Evolutionary conservation across 2,329 filamentous ascomycete genomes (phyloP), one percentile per base, ranked within the genome.

Genomic region (Clonostachys rhizophaga): DNA sequence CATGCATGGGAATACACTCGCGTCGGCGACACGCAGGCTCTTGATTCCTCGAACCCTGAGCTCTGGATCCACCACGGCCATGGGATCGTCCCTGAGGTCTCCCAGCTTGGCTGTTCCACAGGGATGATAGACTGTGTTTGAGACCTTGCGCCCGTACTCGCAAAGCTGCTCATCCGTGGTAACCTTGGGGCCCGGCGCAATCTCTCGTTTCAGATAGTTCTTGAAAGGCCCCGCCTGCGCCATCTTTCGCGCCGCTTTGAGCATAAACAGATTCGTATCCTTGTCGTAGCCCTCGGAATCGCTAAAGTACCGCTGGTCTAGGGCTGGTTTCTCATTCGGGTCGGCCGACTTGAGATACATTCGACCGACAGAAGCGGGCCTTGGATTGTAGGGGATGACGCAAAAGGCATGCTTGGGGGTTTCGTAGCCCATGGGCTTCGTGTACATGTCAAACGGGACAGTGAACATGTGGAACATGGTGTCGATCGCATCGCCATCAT

Each of bases 381-480:
- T 87, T 34, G 88, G 89, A 58, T 94, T 92, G 71, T 94, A 94
- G 58, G 89, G 89, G 14, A 89, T 94, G 85, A 94, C 92, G 79
- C 89, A 94, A 74, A 95, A 95, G 45, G 89, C 89, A 58, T 91
- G 87, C 54, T 91, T 82, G 51, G 79, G 57, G 50, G 76, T 61
- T 48, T 67, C 62, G 60, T 83, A 95, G 54, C 90, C 90, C 11
- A 95, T 78, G 39, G 87, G 83, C 47, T 78, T 71, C 2, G 90
- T 95, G 77, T 95, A 95, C 55, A 91, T 81, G 52, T 84, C 87
- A 70, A 95, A 95, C 46, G 90, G 90, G 55, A 95, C 95, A 69
- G 95, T 90, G 74, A 95, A 95, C 78, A 90, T 95, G 73, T 95
- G 90, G 87, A 94, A 92, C 90, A 95, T 95, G 59, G 95, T 71